Evolutionary conservation across 345 rosid species (phyloP), one percentile per base, ranked within the genome.

Genomic region (Excoecaria agallocha): DNA sequence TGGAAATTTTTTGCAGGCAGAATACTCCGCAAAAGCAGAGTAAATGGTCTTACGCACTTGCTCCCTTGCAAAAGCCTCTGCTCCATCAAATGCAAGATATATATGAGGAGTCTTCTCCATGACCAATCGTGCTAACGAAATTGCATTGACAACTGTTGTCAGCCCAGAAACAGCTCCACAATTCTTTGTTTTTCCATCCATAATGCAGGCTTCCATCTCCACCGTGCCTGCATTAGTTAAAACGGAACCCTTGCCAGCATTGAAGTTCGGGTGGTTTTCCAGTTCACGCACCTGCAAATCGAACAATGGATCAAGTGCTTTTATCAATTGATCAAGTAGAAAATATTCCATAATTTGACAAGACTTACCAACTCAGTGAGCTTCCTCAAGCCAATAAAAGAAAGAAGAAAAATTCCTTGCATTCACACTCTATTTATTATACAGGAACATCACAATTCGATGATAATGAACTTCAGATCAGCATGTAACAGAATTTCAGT

Each of bases 41-140:
- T 19, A 74, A n/a, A 62, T 68, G 48, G 20, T 15, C 60, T 37
- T 0, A 83, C 90, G 74, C 65, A 93, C 99, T 70, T 91, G 93
- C 60, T 86, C 97, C 82, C 95, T 91, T 1, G 98, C 98, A 80
- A 94, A 94, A 78, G 92, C 85, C 83, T 94, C 98, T 0, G 98
- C 98, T 6, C 97, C 97, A 77, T 87, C 81, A 74, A 92, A 94
- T 1, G 82, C 98, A 35, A 92, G 93, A 78, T 87, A 87, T 8
- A 92, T 87, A 81, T 94, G 98, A 78, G 98, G 95, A 57, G 98
- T 92, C 76, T 86, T 91, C 43, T 94, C 98, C 98, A 94, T 92
- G 83, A 94, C 91, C 2, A 91, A 81, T n/a, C 98, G 83, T 39
- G 98, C 95, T 50, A 92, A 74, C 64, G 98, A 89, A 61, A 92